Evolutionary conservation across 768 basidiomycete genomes (phyloP), one percentile per base, ranked within the genome.

Genomic region (Rhodotorula babjevae): DNA sequence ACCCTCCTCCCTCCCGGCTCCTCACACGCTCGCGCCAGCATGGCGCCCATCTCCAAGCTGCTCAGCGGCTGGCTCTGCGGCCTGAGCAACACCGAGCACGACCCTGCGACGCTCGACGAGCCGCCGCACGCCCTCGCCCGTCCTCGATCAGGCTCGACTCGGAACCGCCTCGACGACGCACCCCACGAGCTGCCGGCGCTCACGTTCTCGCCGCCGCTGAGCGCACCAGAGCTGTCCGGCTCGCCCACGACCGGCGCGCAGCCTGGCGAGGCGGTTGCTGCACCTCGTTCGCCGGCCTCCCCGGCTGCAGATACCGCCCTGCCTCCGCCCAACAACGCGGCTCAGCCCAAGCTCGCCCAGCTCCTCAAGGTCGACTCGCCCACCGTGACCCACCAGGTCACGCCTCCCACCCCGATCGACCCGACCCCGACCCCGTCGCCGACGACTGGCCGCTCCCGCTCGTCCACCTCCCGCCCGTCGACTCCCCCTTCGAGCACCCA

Each of bases 131-230:
- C 21, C 53, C 12, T 23, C 19, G 19, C 15, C 47, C 47, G 18
- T 3, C 47, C 7, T 29, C 18, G 9, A 11, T 59, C 36, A 36
- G 36, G 44, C 16, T 16, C 55, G 2, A 57, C 14, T 9, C 36
- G 5, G 5, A 2, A 21, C 52, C 3, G 8, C 1, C 27, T 14
- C 58, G 29, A 19, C 64, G 10, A 58, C 61, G 0, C 70, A 21
- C 62, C 71, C 21, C 71, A 58, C 56, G 57, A 67, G 42, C 66
- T 68, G 27, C 71, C 71, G 1, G 65, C 61, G 5, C 23, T 72
- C 18, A 36, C 50, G 42, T 68, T 72, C 44, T 40, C 61, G 16
- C n/a, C 55, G 9, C 61, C 71, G 7, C 55, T 53, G 18, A 62
- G 52, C 8, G 64, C 66, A 18, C 31, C 56, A 18, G 65, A 67